Conservation (phyloP, 192 early-diverging fungal genomes). For the Mortierella alpina region DNA sequence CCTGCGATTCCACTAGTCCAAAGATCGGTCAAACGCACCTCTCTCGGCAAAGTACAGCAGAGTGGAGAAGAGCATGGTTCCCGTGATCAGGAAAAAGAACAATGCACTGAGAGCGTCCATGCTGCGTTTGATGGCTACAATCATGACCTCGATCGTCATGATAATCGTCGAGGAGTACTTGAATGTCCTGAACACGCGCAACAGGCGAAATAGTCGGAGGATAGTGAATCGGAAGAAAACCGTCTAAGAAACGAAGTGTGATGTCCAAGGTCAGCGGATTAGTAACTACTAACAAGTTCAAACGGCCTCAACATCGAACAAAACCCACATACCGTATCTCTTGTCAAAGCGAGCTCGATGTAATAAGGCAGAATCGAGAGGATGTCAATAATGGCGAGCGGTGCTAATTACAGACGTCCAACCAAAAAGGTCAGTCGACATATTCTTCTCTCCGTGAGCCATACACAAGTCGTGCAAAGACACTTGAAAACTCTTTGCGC, state of each 20-base stretch:
- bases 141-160: constrained; percentile 88
- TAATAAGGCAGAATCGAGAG: constrained; percentile 85
- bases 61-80: constrained; percentile 78
- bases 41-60: constrained; percentile 87
- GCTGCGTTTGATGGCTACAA: constrained; percentile 79
- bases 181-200: constrained; percentile 84
- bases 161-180: constrained; percentile 85
- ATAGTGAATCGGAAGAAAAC: constrained; percentile 89
- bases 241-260: constrained; percentile 45
- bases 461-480: not conserved
- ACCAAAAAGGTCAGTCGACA: not conserved
- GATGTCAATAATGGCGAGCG: constrained; percentile 77
- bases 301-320: not conserved
- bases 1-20: not conserved
- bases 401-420: constrained; percentile 46
- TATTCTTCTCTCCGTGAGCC: not conserved
- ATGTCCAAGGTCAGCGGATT: not conserved
- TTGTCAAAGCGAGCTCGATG: constrained; percentile 73
- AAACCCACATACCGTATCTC: constrained; percentile 69
- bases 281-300: not conserved
- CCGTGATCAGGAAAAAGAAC: constrained; percentile 78
- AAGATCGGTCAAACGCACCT: constrained; percentile 53
- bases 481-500: not conserved
- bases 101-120: constrained; percentile 79
- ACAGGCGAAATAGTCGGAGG: constrained; percentile 77